These are phyloP conservation scores for Coemansia sp. DNA, from an alignment of 192 early-diverging fungal genomes.

Conservation along the genomic window DNA sequence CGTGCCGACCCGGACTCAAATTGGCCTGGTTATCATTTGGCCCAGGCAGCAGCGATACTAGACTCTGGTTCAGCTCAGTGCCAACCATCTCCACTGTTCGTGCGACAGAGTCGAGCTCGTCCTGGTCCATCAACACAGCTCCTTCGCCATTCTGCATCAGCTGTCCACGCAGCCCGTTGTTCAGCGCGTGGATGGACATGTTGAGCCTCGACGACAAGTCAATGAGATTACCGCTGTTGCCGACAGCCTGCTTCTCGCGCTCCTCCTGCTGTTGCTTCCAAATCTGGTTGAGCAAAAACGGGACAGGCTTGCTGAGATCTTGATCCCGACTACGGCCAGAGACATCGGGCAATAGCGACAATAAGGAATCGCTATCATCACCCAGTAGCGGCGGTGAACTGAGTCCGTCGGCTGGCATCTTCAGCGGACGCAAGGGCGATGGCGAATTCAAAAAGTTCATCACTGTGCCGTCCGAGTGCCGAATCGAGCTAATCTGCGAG, in stretches of 20 bases:
- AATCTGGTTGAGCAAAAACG: slow-evolving; percentile 25
- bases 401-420: neutral
- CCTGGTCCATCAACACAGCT: neutral
- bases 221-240: slow-evolving; percentile 17
- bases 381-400: neutral
- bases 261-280: slow-evolving; percentile 4
- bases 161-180: slow-evolving; percentile 33
- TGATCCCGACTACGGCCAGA: slow-evolving; percentile 9
- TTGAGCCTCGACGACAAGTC: slow-evolving; percentile 38
- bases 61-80: slow-evolving; percentile 17
- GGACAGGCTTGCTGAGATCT: slow-evolving; percentile 15
- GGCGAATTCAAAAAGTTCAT: slow-evolving; percentile 23
- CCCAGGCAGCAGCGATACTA: slow-evolving; percentile 1
- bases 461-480: slow-evolving; percentile 2
- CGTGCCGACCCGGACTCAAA: neutral
- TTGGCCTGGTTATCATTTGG: neutral
- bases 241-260: slow-evolving; percentile 10
- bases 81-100: slow-evolving; percentile 14
- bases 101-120: neutral
- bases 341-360: slow-evolving; percentile 21
- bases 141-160: slow-evolving; percentile 4
- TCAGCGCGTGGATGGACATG: slow-evolving; percentile 32
- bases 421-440: slow-evolving; percentile 18
- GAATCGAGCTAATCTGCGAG: slow-evolving; percentile 34
- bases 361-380: slow-evolving; percentile 2